Evolutionary conservation across 148 eudicot species (phyloP).

Genomic region (Persicaria tinctoria): DNA sequence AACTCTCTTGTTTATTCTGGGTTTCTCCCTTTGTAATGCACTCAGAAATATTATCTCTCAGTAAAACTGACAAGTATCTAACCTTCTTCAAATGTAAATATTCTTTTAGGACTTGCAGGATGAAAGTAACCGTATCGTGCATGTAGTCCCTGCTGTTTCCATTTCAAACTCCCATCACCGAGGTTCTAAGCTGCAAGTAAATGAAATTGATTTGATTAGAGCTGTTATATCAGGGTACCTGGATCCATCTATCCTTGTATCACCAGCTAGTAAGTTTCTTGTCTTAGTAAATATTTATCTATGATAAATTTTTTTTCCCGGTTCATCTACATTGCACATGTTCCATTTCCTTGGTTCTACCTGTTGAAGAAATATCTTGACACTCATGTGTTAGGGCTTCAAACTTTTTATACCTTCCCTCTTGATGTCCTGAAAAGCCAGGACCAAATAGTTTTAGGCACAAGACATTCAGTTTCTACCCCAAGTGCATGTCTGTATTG

Average conservation of each 20-base stretch:
- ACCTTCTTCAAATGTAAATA: not conserved
- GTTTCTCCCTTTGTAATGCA: too few species aligned
- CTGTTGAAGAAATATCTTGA: not conserved
- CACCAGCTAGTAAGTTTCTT: conserved; percentile 63
- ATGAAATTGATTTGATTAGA: conserved; percentile 53
- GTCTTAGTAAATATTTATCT: not conserved
- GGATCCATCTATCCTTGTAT: conserved; percentile 57
- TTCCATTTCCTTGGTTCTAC: not conserved
- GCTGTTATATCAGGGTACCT: conserved; percentile 68
- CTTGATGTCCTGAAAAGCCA: not conserved
- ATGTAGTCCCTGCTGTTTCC: conserved; percentile 54
- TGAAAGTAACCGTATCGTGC: conserved; percentile 37
- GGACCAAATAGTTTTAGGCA: not conserved
- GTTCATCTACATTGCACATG: not conserved
- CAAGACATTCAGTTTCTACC: not conserved
- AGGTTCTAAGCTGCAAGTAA: conserved; percentile 49
- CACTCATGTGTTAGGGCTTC: not conserved
- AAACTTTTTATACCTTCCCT: not conserved
- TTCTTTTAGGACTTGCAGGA: conserved; percentile 42
- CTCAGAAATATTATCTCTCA: too few species aligned
- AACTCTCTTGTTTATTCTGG: too few species aligned
- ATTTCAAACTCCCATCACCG: conserved; percentile 22
- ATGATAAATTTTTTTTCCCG: not conserved
- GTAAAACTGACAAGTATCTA: not conserved
- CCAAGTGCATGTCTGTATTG: too few species aligned